Percentiles rank a stretch among this genome's conserved stretches.
phyloP scores from a whole-genome alignment of 352 stramenopile species.

The Phytopythium chamaehyphon region DNA sequence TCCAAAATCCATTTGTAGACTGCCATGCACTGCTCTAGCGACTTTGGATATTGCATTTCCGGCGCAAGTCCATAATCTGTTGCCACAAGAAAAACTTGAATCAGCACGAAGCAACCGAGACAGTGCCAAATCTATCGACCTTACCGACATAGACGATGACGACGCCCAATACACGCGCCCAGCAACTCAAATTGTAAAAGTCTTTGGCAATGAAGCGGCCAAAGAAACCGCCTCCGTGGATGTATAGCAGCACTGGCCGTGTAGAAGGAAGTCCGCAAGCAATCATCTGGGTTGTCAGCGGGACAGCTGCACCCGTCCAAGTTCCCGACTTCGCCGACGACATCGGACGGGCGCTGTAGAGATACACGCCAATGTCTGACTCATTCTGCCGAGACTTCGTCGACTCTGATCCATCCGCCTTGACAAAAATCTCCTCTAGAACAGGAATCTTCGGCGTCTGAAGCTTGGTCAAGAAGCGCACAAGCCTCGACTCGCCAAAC shows the following conservation, averaged over 20 bases:
- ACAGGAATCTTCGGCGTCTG: slow-evolving; percentile 66
- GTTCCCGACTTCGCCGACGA: slow-evolving; percentile 55
- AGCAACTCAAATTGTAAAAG: slow-evolving; percentile 69
- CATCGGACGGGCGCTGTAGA: slow-evolving; percentile 69
- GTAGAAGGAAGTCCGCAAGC: slow-evolving; percentile 60
- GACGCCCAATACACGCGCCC: slow-evolving; percentile 60
- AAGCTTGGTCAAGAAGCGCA: slow-evolving; percentile 57
- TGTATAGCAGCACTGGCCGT: slow-evolving; percentile 77
- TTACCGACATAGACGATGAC: slow-evolving; percentile 87
- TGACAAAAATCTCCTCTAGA: slow-evolving; percentile 60
- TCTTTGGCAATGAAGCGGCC: slow-evolving; percentile 87
- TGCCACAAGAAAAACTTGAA: slow-evolving; percentile 3
- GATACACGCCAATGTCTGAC: slow-evolving; percentile 64
- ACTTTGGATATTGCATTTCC: slow-evolving; percentile 77
- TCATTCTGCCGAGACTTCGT: slow-evolving; percentile 27
- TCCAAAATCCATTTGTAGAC: slow-evolving; percentile 86
- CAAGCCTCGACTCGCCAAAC: slow-evolving; percentile 77
- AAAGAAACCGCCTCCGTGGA: slow-evolving; percentile 86
- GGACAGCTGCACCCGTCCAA: slow-evolving; percentile 55
- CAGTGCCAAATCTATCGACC: slow-evolving; percentile 8
- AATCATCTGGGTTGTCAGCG: slow-evolving; percentile 62
- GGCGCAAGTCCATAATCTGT: slow-evolving; percentile 80
- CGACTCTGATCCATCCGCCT: slow-evolving; percentile 31
- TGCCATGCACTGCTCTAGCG: slow-evolving; percentile 69
- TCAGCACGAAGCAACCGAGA: background rate